phyloP scores from a whole-genome alignment of 345 rosid species.

The Aethionema arabicum region DNA sequence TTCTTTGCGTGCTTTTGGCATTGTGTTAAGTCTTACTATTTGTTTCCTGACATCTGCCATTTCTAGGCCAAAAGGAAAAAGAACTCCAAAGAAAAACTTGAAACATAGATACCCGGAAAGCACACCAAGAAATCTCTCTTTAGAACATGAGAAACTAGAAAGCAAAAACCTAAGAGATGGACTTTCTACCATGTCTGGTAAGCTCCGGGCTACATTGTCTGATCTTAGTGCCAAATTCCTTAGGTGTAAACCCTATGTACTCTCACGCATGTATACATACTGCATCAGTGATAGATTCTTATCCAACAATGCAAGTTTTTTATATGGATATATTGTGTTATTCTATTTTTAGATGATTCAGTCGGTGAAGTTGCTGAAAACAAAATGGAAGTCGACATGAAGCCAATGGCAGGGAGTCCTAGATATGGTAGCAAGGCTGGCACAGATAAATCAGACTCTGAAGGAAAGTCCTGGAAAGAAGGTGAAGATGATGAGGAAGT shows the following conservation, averaged over 20 bases:
- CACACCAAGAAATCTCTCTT: constrained; percentile 38
- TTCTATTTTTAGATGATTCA: constrained; percentile 41
- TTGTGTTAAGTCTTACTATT: constrained; percentile 8
- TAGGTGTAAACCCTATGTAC: constrained; percentile 4
- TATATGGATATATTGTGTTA: not conserved
- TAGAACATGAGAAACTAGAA: constrained; percentile 45
- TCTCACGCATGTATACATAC: constrained; percentile 3
- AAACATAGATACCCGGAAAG: constrained; percentile 36
- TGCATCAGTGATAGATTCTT: constrained; percentile 2
- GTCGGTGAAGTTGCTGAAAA: constrained; percentile 40
- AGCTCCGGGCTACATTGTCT: constrained; percentile 32
- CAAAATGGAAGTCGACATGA: constrained; percentile 41
- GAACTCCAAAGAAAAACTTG: constrained; percentile 75
- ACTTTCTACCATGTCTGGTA: constrained; percentile 34
- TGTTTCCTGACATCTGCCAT: constrained; percentile 11
- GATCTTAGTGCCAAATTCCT: not conserved
- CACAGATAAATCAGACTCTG: constrained; percentile 50
- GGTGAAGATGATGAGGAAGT: constrained; percentile 40
- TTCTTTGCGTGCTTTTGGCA: constrained; percentile 1
- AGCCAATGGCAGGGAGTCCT: constrained; percentile 39
- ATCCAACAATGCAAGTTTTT: not conserved
- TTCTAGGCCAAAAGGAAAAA: constrained; percentile 67
- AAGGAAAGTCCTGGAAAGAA: constrained; percentile 36
- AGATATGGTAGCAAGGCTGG: constrained; percentile 41
- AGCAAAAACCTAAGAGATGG: constrained; percentile 48